Evolutionary conservation across 2,329 filamentous ascomycete species (phyloP).

Genomic region (Penicillium sp.): DNA sequence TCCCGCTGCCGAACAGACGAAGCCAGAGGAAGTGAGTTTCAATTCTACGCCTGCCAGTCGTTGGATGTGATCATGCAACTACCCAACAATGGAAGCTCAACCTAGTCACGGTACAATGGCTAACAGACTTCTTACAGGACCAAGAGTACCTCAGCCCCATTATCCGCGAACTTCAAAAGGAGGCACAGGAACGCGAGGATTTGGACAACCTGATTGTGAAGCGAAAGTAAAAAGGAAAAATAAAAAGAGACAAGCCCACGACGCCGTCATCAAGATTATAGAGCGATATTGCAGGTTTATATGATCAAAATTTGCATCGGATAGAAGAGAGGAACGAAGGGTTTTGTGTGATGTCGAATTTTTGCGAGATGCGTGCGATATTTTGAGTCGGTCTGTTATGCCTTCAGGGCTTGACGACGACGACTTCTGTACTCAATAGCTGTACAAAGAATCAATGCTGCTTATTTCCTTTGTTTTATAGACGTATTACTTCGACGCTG

Average conservation of each 20-base stretch:
- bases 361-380: not conserved
- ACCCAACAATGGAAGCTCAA: not conserved
- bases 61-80: slow-evolving; percentile 20
- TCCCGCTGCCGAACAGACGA: slow-evolving; percentile 63
- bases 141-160: slow-evolving; percentile 62
- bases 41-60: slow-evolving; percentile 17
- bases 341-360: slow-evolving; percentile 9
- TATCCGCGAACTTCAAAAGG: slow-evolving; percentile 65
- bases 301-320: not conserved
- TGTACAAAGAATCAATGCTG: slow-evolving; percentile 39
- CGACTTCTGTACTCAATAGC: slow-evolving; percentile 32
- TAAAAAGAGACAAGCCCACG: slow-evolving; percentile 19
- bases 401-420: slow-evolving; percentile 4
- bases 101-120: not conserved
- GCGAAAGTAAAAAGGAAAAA: slow-evolving; percentile 30
- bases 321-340: slow-evolving; percentile 14
- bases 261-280: not conserved
- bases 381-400: not conserved
- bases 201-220: slow-evolving; percentile 63
- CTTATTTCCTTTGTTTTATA: not conserved
- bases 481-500: too few relatives aligned
- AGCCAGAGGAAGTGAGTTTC: slow-evolving; percentile 58
- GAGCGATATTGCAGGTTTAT: not conserved
- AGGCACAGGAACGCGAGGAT: slow-evolving; percentile 64
- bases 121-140: slow-evolving; percentile 50